Conservation (phyloP, 495 filamentous ascomycete species). For the Penicillium odoratum region DNA sequence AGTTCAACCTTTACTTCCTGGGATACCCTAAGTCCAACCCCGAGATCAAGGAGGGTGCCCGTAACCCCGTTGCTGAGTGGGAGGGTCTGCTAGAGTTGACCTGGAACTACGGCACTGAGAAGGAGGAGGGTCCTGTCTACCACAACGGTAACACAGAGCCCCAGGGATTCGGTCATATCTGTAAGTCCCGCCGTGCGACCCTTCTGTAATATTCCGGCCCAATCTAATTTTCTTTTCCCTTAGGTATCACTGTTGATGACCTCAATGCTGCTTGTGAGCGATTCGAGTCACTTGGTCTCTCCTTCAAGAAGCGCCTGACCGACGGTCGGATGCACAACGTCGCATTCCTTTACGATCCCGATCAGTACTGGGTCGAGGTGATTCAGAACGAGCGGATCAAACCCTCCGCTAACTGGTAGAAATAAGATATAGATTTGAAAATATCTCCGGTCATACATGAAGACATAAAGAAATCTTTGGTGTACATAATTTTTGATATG, state of each 20-base stretch:
- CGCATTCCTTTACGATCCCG: constrained; percentile 92
- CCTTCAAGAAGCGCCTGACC: constrained; percentile 92
- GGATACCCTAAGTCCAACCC: constrained; percentile 63
- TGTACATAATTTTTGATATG: background rate
- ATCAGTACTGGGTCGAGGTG: constrained; percentile 90
- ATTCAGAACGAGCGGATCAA: constrained; percentile 67
- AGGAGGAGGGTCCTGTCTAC: constrained; percentile 78
- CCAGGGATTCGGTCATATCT: constrained; percentile 92
- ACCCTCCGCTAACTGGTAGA: constrained; percentile 37
- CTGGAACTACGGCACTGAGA: constrained; percentile 97
- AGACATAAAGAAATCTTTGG: background rate
- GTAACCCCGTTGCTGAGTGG: constrained; percentile 60
- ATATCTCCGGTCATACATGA: background rate
- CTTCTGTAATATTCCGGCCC: constrained; percentile 29
- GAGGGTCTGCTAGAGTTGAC: constrained; percentile 90
- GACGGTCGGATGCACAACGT: constrained; percentile 93
- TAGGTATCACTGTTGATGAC: constrained; percentile 84
- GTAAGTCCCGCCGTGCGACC: constrained; percentile 50
- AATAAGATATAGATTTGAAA: background rate
- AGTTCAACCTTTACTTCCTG: constrained; percentile 92
- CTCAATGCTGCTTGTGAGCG: constrained; percentile 80
- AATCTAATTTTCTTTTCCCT: background rate
- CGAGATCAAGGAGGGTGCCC: constrained; percentile 48
- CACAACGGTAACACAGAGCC: constrained; percentile 91
- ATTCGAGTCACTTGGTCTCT: constrained; percentile 77